Percentiles rank a stretch among this genome's conserved stretches.
These are phyloP conservation scores for Funneliformis geosporum DNA, from an alignment of 192 early-diverging fungal genomes.

Conservation along the genomic window DNA sequence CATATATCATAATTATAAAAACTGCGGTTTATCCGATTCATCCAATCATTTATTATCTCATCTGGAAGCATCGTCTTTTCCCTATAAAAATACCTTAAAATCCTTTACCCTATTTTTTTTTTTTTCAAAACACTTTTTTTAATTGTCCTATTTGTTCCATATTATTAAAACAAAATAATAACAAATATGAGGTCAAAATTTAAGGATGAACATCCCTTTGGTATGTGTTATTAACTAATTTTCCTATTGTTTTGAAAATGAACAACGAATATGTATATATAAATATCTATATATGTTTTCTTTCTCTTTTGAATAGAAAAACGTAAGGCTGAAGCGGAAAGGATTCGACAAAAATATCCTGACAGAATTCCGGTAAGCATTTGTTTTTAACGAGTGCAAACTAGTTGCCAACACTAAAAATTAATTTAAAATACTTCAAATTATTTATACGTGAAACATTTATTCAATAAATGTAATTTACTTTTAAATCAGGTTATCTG, in stretches of 20 bases:
- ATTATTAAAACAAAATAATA: not conserved
- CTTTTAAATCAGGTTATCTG: constrained; percentile 61
- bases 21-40: too few species aligned
- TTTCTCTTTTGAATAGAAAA: constrained; percentile 66
- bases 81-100: not conserved
- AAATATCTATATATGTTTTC: not conserved
- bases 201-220: constrained; percentile 95
- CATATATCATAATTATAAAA: too few species aligned
- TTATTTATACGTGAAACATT: too few species aligned
- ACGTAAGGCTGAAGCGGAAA: constrained; percentile 93
- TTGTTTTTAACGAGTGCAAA: not conserved
- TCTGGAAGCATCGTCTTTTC: not conserved
- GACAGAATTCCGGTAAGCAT: constrained; percentile 74
- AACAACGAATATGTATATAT: too few species aligned
- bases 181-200: constrained; percentile 69
- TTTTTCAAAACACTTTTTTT: not conserved
- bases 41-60: not conserved
- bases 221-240: constrained; percentile 53
- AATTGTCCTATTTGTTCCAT: not conserved
- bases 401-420: too few species aligned
- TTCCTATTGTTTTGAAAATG: not conserved
- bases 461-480: constrained; percentile 16
- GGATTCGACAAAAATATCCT: constrained; percentile 96
- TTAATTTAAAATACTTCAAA: too few species aligned
- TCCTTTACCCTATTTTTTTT: not conserved